Conservation (phyloP, 1,139 yeast genomes). For the Groenewaldozyma auringiensis region DNA sequence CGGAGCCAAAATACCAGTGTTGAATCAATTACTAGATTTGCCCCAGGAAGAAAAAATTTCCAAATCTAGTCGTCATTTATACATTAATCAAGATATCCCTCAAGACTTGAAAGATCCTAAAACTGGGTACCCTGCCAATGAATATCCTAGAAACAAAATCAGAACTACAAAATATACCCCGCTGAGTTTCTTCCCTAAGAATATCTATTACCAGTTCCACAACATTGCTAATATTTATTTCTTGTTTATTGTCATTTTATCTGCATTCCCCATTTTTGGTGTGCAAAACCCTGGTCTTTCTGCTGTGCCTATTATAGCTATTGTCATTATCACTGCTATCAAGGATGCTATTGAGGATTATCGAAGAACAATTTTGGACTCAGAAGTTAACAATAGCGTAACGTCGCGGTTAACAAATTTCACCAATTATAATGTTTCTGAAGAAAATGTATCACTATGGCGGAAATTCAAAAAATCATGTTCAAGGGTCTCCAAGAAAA, state of each 20-base stretch:
- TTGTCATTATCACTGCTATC: slow-evolving; percentile 79
- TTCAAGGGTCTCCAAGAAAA: slow-evolving; percentile 4
- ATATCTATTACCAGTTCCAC: slow-evolving; percentile 63
- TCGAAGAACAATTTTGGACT: slow-evolving; percentile 68
- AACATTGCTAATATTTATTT: slow-evolving; percentile 85
- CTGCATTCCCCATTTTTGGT: slow-evolving; percentile 73
- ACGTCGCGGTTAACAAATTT: slow-evolving; percentile 68
- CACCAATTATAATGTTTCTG: slow-evolving; percentile 66
- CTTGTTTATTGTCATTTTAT: slow-evolving; percentile 65
- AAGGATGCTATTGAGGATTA: slow-evolving; percentile 96
- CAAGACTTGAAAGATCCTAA: slow-evolving; percentile 49
- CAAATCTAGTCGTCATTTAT: slow-evolving; percentile 14
- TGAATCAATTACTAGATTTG: slow-evolving; percentile 17
- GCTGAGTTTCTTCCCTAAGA: slow-evolving; percentile 75
- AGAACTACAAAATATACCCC: slow-evolving; percentile 93
- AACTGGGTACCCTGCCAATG: slow-evolving; percentile 31
- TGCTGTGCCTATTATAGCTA: slow-evolving; percentile 90
- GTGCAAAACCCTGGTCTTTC: slow-evolving; percentile 85
- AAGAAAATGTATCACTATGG: slow-evolving; percentile 57
- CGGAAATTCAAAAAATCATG: slow-evolving; percentile 50
- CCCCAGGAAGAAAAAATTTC: slow-evolving; percentile 11
- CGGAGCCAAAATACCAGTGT: slow-evolving; percentile 12
- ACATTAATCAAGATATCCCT: slow-evolving; percentile 56
- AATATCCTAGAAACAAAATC: slow-evolving; percentile 74
- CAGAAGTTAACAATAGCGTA: slow-evolving; percentile 79